These are phyloP conservation scores for Sideroxylon spinosum DNA, from an alignment of 179 eudicot genomes.

Conservation along the genomic window DNA sequence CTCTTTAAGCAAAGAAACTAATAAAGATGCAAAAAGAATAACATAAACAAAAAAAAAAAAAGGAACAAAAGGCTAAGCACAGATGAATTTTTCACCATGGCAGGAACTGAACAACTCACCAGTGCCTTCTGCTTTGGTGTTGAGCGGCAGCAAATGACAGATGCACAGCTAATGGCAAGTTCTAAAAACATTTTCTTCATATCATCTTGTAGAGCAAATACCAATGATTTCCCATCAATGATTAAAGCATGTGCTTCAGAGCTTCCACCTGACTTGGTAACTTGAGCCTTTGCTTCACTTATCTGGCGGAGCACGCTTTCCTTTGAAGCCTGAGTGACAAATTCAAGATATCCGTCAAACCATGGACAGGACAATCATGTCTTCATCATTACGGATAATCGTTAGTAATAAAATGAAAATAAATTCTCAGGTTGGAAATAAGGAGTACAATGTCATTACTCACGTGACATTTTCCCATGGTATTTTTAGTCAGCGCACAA, in stretches of 20 bases:
- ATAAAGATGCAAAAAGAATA: not conserved
- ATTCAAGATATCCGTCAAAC: not conserved
- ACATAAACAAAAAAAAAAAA: not conserved
- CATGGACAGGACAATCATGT: not conserved
- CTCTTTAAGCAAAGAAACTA: too few relatives aligned
- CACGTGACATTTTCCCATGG: not conserved
- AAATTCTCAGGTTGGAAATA: not conserved
- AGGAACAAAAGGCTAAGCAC: not conserved
- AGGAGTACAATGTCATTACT: not conserved
- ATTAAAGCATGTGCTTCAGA: slow-evolving; percentile 76
- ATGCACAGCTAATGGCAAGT: slow-evolving; percentile 77
- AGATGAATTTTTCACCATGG: not conserved
- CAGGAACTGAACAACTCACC: slow-evolving; percentile 36
- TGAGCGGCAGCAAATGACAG: slow-evolving; percentile 91
- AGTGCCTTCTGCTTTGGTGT: slow-evolving; percentile 92
- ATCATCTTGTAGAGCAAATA: slow-evolving; percentile 71
- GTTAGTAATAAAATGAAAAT: not conserved
- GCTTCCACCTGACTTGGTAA: slow-evolving; percentile 34
- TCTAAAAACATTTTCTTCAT: slow-evolving; percentile 58
- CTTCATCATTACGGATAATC: not conserved
- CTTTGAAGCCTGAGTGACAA: slow-evolving; percentile 51
- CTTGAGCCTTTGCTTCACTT: slow-evolving; percentile 46
- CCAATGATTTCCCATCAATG: slow-evolving; percentile 85
- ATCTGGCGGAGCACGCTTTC: slow-evolving; percentile 62
- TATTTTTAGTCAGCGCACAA: not conserved